Conservation (phyloP, 2,329 filamentous ascomycete genomes). For the Apiospora koreana region DNA sequence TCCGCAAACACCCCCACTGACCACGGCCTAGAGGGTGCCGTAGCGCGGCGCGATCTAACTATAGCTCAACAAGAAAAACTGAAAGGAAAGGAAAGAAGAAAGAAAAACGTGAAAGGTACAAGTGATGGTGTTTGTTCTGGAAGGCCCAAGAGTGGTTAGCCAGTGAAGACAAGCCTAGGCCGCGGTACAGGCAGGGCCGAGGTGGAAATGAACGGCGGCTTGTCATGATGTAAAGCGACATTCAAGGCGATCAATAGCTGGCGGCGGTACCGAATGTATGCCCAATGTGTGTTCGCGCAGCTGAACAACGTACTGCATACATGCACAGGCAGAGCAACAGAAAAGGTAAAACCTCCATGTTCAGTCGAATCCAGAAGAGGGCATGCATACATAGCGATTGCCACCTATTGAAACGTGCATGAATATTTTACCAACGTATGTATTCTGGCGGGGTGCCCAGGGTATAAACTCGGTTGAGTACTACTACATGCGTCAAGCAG, state of each 20-base stretch:
- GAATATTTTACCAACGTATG: neutral
- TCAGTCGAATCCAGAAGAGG: neutral
- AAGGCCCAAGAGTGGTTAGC: neutral
- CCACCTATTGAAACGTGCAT: neutral
- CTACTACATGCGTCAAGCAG: neutral
- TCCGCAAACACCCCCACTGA: neutral
- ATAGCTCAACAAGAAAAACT: neutral
- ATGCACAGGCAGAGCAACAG: no score
- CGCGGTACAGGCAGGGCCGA: neutral
- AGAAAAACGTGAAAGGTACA: neutral
- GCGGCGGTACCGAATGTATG: neutral
- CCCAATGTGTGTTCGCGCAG: neutral
- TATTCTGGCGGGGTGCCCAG: neutral
- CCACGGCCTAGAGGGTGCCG: neutral
- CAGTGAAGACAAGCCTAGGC: neutral
- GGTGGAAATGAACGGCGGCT: constrained; percentile 2
- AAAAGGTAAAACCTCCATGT: neutral
- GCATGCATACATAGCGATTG: neutral
- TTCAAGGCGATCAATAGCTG: neutral
- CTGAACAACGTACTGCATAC: neutral
- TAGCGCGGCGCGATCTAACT: neutral
- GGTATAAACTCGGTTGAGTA: neutral
- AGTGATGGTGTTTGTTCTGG: neutral
- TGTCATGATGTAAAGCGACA: neutral
- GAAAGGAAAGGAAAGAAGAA: neutral